phyloP scores from a whole-genome alignment of 108 stramenopile species.

The Cyclostephanos invisitatus region DNA sequence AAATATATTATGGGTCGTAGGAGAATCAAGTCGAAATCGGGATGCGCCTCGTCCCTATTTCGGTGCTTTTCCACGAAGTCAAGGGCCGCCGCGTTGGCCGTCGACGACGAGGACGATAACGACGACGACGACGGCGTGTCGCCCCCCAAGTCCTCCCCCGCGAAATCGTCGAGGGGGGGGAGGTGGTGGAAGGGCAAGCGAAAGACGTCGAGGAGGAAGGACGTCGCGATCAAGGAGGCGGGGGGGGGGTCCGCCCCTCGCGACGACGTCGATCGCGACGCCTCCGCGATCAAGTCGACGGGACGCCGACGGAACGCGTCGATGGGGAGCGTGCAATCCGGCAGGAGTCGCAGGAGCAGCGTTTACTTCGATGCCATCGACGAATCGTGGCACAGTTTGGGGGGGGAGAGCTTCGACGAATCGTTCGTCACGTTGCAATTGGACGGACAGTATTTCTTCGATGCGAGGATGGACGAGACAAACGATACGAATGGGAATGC shows the following conservation, averaged over 20 bases:
- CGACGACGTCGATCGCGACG: not conserved
- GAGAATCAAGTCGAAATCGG: conserved; percentile 16
- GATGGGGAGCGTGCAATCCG: conserved; percentile 22
- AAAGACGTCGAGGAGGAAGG: not conserved
- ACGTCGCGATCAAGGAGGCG: not conserved
- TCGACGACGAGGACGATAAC: not conserved
- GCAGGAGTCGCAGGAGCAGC: conserved; percentile 6
- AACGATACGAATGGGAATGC: too few species aligned
- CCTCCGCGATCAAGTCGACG: conserved; percentile 11
- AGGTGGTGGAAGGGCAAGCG: too few species aligned
- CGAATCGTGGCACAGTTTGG: conserved; percentile 9
- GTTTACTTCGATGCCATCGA: conserved; percentile 34
- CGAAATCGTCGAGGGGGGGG: not conserved
- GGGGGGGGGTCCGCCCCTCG: too few species aligned
- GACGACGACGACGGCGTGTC: not conserved
- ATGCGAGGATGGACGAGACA: conserved; percentile 36
- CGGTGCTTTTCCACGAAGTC: conserved; percentile 30
- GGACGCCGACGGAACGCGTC: too few species aligned
- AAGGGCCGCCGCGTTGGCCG: not conserved
- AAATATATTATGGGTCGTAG: too few species aligned
- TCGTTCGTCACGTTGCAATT: conserved; percentile 19
- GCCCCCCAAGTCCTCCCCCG: not conserved
- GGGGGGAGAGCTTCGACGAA: conserved; percentile 13
- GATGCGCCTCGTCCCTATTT: conserved; percentile 31
- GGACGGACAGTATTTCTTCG: conserved; percentile 38